Conservation (phyloP, 2,329 filamentous ascomycete genomes). For the Verticillium nonalfalfae region DNA sequence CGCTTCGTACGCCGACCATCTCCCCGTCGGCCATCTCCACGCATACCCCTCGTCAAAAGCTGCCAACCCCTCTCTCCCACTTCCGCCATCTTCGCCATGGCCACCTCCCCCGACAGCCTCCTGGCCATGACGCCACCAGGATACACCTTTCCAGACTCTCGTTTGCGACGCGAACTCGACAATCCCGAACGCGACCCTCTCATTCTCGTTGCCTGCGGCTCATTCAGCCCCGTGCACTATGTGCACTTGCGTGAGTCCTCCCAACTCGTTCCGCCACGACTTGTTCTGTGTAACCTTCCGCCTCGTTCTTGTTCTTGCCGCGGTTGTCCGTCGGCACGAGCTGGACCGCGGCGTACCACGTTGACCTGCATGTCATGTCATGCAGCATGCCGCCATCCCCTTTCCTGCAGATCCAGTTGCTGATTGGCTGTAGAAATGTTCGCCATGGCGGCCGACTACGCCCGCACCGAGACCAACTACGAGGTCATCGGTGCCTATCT, state of each 20-base stretch:
- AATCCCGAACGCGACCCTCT: conserved; percentile 54
- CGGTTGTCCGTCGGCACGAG: neutral
- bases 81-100: conserved; percentile 4
- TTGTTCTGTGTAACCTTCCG: too few species aligned
- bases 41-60: neutral
- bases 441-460: conserved; percentile 78
- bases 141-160: conserved; percentile 57
- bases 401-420: neutral
- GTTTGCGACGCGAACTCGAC: conserved; percentile 49
- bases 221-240: conserved; percentile 70
- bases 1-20: neutral
- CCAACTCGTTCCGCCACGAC: neutral
- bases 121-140: conserved; percentile 12
- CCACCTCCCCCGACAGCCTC: conserved; percentile 9
- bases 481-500: conserved; percentile 84
- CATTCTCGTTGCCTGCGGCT: conserved; percentile 63
- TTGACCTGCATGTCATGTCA: neutral
- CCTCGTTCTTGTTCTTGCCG: neutral
- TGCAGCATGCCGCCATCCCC: neutral
- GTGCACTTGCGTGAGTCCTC: conserved; percentile 57
- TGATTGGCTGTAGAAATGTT: conserved; percentile 51
- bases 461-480: conserved; percentile 63
- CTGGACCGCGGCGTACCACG: neutral
- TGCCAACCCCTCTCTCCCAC: neutral
- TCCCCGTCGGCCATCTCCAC: conserved; percentile 2